Base-by-base conservation (phyloP, 371 early-diverging fungal species). In the Apophysomyces elegans region DNA sequence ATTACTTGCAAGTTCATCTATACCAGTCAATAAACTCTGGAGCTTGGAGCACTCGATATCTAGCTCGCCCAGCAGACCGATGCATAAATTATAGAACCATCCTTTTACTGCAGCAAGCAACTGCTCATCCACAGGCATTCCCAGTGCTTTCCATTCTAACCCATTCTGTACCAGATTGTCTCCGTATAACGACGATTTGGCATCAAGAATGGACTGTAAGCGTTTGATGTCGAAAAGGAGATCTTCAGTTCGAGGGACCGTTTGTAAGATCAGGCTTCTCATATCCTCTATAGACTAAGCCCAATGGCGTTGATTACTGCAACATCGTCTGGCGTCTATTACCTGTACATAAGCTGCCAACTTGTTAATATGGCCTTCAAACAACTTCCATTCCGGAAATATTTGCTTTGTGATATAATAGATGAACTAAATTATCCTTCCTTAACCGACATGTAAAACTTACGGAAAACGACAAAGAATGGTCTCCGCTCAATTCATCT, bases 81-180 rank as follows among this genome's bases (percentile, higher is more conserved):
- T 63, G 45, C 76, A 79, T 1, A 79, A 58, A 44, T 70, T 74
- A 47, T 74, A 68, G 7, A 82, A 59, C 77, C 78, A 82, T 32
- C 73, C 73, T 63, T 78, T 78, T 7, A 70, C 71, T 0, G 73
- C 65, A 5, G 65, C 75, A 11, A 82, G 60, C 9, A 82, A 59
- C n/a, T 69, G 66, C 11, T 78, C 77, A 37, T 82, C 75, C 11
- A 76, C 83, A 1, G 83, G 83, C 54, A 82, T 37, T 2, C 80
- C 83, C 76, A 82, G 76, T 1, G 80, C 74, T 63, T 78, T 79
- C 83, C 83, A 82, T 63, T 74, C 76, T 12, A 82, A 45, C 3
- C 83, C 83, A 59, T 79, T 76, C 18, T 82, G 83, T n/a, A 65
- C 59, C 5, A 82, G 39, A 9, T 70, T 67, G 44, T 82, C 78